Evolutionary conservation across 805 yeast genomes (phyloP), one percentile per base, ranked within the genome.

Genomic region (Scheffersomyces lignosus): DNA sequence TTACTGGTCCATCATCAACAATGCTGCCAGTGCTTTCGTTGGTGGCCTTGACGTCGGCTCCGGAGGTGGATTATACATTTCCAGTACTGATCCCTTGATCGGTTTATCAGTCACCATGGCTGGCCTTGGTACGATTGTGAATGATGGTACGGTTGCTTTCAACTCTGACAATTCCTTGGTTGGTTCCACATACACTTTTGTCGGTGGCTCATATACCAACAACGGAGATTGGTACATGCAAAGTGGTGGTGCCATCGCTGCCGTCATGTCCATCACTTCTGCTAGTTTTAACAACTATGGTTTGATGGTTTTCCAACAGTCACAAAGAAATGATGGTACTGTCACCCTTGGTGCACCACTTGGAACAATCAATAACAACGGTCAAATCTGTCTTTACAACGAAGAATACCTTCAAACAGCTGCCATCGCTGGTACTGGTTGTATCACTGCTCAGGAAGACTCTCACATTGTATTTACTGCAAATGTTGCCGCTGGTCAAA

Each of bases 1-100:
- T 3, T 52, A 45, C 33, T 59, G 52, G 45, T 56, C 65, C 9
- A 56, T 60, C 22, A 45, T 58, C 26, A 45, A 55, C 33, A 52
- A 52, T 34, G 44, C 54, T 4, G 7, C 45, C 13, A 40, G 50
- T 10, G 39, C 44, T 10, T 38, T 59, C 15, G 43, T 49, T 31
- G 65, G 67, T 23, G 16, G 30, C 14, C 40, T 61, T 16, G 33
- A 43, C 34, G 42, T 41, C 20, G 23, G 13, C 13, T 45, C 36
- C 24, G 24, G 49, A 7, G 61, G 62, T 24, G 57, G 47, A 9
- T 52, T 58, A 29, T 61, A 50, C 28, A 43, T 58, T 17, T 37
- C 57, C 6, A 39, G 53, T 14, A 30, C 47, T 10, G 43, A 39
- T 13, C 18, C 38, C 5, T 28, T 44, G 2, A 20, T 51, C 27